Conservation (phyloP, 176 grass and related monocot genomes). For the Miscanthus lutarioriparius region DNA sequence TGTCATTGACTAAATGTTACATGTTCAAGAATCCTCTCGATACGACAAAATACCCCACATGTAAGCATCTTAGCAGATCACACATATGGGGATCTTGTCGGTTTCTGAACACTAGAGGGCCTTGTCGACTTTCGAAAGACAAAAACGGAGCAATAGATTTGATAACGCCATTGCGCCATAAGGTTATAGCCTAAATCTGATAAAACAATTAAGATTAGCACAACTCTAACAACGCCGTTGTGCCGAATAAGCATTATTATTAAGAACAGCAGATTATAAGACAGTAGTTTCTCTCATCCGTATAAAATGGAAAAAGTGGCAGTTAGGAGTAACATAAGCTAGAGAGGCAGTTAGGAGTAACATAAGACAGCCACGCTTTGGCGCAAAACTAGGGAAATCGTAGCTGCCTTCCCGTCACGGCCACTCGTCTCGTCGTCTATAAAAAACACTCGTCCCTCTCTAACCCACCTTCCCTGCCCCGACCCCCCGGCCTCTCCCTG, state of each 20-base stretch:
- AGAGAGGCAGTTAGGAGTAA: not conserved
- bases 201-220: not conserved
- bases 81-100: too few species aligned
- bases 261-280: not conserved
- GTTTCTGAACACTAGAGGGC: not conserved
- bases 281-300: not conserved
- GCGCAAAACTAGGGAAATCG: not conserved
- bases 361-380: too few species aligned
- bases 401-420: not conserved
- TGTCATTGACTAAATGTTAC: not conserved
- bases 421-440: constrained; percentile 32
- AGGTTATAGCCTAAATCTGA: not conserved
- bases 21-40: not conserved
- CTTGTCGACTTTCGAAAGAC: not conserved
- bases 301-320: not conserved
- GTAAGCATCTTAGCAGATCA: not conserved
- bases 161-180: not conserved
- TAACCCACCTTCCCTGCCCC: constrained; percentile 27
- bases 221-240: not conserved
- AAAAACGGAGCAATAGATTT: not conserved
- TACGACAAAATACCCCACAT: not conserved
- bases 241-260: not conserved
- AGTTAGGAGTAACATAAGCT: not conserved
- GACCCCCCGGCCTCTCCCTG: not conserved
- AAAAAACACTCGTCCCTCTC: constrained; percentile 45